These are phyloP conservation scores for Lophiostoma macrostomum DNA, from an alignment of 495 filamentous ascomycete species.

Conservation along the genomic window DNA sequence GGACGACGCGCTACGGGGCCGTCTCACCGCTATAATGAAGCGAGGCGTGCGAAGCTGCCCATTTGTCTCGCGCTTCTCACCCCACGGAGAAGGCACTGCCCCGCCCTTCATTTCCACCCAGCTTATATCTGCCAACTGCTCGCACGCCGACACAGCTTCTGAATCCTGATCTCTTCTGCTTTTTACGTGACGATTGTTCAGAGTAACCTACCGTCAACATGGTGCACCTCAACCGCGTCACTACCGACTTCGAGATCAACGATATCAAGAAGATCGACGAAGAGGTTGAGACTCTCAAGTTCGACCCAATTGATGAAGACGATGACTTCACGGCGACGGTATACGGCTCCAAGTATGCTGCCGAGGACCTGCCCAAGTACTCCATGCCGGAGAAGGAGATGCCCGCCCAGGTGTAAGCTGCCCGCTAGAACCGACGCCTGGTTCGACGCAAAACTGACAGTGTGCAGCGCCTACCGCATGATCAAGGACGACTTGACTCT, in stretches of 20 bases:
- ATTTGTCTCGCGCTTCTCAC: too few relatives aligned
- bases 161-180: background rate
- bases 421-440: background rate
- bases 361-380: constrained; percentile 69
- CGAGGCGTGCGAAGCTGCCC: too few relatives aligned
- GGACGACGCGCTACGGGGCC: too few relatives aligned
- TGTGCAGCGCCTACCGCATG: constrained; percentile 71
- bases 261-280: constrained; percentile 33
- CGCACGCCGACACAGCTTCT: too few relatives aligned
- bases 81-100: too few relatives aligned
- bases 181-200: background rate
- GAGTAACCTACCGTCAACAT: constrained; percentile 43
- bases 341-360: constrained; percentile 80
- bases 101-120: too few relatives aligned
- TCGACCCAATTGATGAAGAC: constrained; percentile 50
- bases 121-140: too few relatives aligned
- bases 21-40: too few relatives aligned
- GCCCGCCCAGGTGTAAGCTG: constrained; percentile 29
- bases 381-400: constrained; percentile 78
- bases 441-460: background rate
- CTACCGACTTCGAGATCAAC: constrained; percentile 49
- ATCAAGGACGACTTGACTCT: constrained; percentile 90
- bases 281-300: constrained; percentile 48
- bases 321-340: constrained; percentile 71
- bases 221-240: constrained; percentile 64